Evolutionary conservation across 225 moss, liverwort and hornwort genomes (phyloP).

Genomic region (Lunularia cruciata): DNA sequence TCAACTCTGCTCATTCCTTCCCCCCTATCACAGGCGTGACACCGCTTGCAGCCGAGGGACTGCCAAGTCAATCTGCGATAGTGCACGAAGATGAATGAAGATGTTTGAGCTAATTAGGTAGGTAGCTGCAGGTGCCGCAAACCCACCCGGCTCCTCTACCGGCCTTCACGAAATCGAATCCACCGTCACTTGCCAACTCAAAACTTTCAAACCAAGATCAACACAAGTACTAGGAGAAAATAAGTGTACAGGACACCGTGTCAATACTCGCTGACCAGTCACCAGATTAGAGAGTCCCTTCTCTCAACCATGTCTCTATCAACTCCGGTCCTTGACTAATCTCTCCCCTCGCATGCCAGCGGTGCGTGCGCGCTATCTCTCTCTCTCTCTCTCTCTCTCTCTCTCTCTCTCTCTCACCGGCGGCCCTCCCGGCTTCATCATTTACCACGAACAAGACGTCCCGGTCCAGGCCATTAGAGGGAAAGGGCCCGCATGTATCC

Average conservation of each 20-base stretch:
- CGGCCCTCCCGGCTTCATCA: background rate
- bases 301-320: background rate
- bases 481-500: background rate
- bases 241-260: too few species aligned
- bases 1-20: too few species aligned
- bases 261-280: background rate
- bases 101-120: background rate
- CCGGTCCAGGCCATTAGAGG: background rate
- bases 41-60: too few species aligned
- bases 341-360: conserved; percentile 3
- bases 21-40: too few species aligned
- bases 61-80: background rate
- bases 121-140: background rate
- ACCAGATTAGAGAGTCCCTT: background rate
- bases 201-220: too few species aligned
- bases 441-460: background rate
- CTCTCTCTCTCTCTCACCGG: conserved; percentile 1
- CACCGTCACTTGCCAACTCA: background rate
- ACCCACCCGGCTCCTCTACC: background rate
- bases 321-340: background rate
- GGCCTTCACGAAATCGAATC: background rate
- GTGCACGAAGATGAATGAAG: background rate
- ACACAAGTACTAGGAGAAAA: too few species aligned
- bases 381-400: background rate
- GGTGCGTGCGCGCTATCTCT: background rate